Evolutionary conservation across 1,284 basidiomycete genomes (phyloP).

Genomic region (Heterobasidion occidentale): DNA sequence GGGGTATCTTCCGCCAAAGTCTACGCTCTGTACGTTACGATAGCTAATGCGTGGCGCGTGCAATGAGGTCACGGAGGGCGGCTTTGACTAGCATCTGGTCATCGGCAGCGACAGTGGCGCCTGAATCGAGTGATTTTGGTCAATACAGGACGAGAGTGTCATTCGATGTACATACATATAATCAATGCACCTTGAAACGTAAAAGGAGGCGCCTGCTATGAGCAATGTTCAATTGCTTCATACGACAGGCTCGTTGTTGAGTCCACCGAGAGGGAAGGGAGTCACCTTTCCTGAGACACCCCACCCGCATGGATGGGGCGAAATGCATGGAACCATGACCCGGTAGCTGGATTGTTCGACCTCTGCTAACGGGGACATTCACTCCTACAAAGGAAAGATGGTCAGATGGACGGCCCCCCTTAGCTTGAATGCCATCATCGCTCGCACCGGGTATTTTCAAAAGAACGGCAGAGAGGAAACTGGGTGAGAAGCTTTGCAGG

Average conservation of each 20-base stretch:
- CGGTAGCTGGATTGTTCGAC: neutral
- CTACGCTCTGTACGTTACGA: neutral
- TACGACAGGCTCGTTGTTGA: too few species aligned
- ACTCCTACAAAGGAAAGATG: neutral
- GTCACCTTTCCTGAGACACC: too few species aligned
- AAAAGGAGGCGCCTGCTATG: too few species aligned
- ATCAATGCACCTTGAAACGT: too few species aligned
- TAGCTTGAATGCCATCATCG: too few species aligned
- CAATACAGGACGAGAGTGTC: neutral
- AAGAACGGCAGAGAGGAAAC: neutral
- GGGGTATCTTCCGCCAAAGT: neutral
- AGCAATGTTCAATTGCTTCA: too few species aligned
- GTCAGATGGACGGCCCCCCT: neutral
- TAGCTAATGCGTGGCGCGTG: neutral
- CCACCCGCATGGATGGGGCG: too few species aligned
- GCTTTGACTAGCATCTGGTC: neutral
- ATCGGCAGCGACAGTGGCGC: neutral
- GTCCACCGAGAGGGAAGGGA: too few species aligned
- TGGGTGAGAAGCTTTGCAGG: neutral
- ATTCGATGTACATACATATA: neutral
- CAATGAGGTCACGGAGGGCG: neutral
- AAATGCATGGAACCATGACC: neutral
- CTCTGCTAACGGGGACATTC: neutral
- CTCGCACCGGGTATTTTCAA: too few species aligned
- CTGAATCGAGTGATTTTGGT: neutral